Conservation (phyloP, 352 stramenopile genomes). For the Pythium periplocum region DNA sequence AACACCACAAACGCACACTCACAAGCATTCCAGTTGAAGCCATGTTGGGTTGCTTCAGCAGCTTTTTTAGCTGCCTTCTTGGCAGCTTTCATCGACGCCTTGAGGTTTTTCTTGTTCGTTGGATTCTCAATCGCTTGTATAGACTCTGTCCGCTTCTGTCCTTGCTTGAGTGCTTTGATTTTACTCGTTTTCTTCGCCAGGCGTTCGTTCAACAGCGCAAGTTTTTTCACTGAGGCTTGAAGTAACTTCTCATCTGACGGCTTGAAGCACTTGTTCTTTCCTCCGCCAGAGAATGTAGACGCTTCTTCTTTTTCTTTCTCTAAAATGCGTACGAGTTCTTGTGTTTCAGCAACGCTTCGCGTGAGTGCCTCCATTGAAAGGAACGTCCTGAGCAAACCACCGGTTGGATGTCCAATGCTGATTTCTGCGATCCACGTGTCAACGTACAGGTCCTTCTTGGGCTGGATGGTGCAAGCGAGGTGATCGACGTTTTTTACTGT, state of each 20-base stretch:
- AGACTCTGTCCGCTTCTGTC: constrained; percentile 2
- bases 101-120: constrained; percentile 9
- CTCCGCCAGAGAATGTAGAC: constrained; percentile 4
- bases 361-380: constrained; percentile 68
- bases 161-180: constrained; percentile 57
- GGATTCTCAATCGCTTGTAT: constrained; percentile 3
- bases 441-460: constrained; percentile 60
- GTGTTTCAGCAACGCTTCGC: constrained; percentile 44
- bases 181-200: constrained; percentile 59
- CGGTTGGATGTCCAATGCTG: constrained; percentile 69
- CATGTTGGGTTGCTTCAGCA: constrained; percentile 12
- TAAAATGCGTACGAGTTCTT: constrained; percentile 46
- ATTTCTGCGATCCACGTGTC: constrained; percentile 86
- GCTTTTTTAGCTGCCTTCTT: constrained; percentile 13
- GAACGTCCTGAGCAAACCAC: constrained; percentile 65
- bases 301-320: constrained; percentile 35
- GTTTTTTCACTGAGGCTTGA: constrained; percentile 20
- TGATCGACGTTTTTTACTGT: constrained; percentile 69
- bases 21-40: constrained; percentile 56
- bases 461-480: constrained; percentile 29
- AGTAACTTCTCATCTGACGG: constrained; percentile 35
- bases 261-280: constrained; percentile 21
- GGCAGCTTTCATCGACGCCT: constrained; percentile 2
- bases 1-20: constrained; percentile 87
- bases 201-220: constrained; percentile 22